phyloP scores from a whole-genome alignment of 2,329 filamentous ascomycete species.

The Colletotrichum cuscutae region DNA sequence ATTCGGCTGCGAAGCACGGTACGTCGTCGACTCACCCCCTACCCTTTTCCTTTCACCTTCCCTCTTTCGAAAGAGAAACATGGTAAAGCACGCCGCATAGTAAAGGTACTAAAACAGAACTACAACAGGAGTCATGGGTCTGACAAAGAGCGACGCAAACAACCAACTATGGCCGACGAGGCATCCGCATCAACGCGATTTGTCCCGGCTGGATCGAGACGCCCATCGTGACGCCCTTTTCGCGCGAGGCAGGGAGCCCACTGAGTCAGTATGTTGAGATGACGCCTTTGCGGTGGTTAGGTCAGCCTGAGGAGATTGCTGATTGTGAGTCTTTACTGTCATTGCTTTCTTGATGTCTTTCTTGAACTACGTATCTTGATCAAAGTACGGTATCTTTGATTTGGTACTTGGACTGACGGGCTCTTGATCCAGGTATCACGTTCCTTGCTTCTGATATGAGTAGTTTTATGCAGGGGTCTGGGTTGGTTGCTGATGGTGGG shows the following conservation, averaged over 20 bases:
- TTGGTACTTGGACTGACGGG: not conserved
- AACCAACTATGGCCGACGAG: constrained; percentile 57
- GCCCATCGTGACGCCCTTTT: constrained; percentile 46
- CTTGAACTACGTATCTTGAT: no score
- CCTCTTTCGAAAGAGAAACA: no score
- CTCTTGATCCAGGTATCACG: constrained; percentile 46
- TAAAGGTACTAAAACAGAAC: not conserved
- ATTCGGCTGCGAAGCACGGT: constrained; percentile 63
- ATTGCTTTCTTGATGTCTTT: not conserved
- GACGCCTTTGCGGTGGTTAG: constrained; percentile 60
- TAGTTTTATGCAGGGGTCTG: constrained; percentile 62
- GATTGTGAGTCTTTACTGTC: constrained; percentile 44
- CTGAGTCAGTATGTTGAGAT: constrained; percentile 52
- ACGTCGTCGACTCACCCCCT: not conserved
- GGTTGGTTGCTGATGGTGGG: constrained; percentile 59
- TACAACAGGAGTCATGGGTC: constrained; percentile 52
- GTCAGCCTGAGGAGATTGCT: constrained; percentile 61
- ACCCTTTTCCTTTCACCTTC: no score
- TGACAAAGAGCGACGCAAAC: constrained; percentile 64
- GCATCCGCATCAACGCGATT: constrained; percentile 70
- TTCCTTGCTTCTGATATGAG: constrained; percentile 63
- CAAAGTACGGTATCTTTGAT: no score
- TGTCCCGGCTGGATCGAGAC: constrained; percentile 63
- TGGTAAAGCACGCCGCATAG: not conserved
- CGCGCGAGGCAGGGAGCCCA: constrained; percentile 39